Conservation (phyloP, 2,329 filamentous ascomycete genomes). For the Botryotinia narcissicola region DNA sequence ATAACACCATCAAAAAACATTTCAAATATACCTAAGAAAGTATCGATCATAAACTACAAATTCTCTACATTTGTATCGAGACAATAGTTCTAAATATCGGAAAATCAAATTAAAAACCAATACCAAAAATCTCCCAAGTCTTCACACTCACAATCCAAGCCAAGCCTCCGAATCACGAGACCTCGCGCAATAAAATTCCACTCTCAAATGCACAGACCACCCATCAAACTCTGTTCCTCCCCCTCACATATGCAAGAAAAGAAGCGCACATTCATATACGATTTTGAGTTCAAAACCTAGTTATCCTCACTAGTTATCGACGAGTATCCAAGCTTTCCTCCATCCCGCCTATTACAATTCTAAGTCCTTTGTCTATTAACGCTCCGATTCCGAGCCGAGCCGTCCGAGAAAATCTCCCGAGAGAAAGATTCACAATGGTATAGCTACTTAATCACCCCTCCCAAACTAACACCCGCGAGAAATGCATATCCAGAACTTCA, state of each 20-base stretch:
- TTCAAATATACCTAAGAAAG: not conserved
- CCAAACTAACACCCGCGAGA: not conserved
- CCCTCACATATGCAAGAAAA: not conserved
- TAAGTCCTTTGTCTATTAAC: not conserved
- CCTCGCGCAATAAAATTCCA: not conserved
- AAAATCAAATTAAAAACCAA: not conserved
- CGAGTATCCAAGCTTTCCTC: not conserved
- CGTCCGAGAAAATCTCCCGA: not conserved
- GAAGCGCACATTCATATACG: not conserved
- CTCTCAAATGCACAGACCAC: not conserved
- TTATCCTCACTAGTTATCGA: not conserved
- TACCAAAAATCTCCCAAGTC: not conserved
- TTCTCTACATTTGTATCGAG: too few species aligned
- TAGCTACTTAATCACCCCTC: too few species aligned
- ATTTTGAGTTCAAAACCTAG: not conserved
- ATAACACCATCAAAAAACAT: not conserved
- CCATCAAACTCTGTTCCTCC: not conserved
- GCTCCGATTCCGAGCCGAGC: not conserved
- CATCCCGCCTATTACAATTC: not conserved
- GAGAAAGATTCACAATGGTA: not conserved
- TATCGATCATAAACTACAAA: not conserved
- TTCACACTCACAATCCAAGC: not conserved
- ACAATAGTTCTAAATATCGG: not conserved
- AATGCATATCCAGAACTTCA: not conserved
- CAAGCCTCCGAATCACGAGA: not conserved